Evolutionary conservation across 176 grass and related monocot genomes (phyloP), one percentile per base, ranked within the genome.

Genomic region (Paspalum vaginatum): DNA sequence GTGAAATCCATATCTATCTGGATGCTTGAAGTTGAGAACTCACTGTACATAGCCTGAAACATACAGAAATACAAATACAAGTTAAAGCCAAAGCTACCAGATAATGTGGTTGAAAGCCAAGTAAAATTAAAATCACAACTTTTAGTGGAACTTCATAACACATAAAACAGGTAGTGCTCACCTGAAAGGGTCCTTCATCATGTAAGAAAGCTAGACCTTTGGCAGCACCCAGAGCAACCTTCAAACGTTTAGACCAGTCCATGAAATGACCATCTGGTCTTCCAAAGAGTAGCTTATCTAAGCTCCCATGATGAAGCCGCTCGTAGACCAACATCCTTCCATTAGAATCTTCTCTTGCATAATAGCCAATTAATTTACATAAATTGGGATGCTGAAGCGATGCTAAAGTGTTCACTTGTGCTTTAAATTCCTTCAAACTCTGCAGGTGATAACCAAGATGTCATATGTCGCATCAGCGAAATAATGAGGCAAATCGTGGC

Each of bases 101-200:
- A 37, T 16, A 74, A 47, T 25, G 26, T 65, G 4, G 47, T 24
- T 17, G 8, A 67, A 61, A 11, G 5, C 11, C 12, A 11, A 24
- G 8, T 66, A 61, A 83, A 63, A 75, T 38, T 47, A 27, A 22
- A 56, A 87, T 5, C 18, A 15, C 7, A 26, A 68, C 8, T 45
- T 48, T 57, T 37, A 32, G 38, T 1, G 45, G 20, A 17, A 55
- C 79, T 11, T 21, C 3, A 61, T 43, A 70, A 54, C 42, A 66
- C 7, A 71, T 38, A 87, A 78, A 42, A 53, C 20, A 20, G 25
- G 54, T 21, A 56, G 16, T 6, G 60, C 16, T 76, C 65, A 95
- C 96, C 92, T 99, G 97, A 91, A 99, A 99, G 73, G 97, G 97
- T 17, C 97, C 97, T 93, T 99, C 97, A 53, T 99, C 97, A 56